Base-by-base conservation (phyloP, 768 basidiomycete genomes). In the Pleurotus cornucopiae region DNA sequence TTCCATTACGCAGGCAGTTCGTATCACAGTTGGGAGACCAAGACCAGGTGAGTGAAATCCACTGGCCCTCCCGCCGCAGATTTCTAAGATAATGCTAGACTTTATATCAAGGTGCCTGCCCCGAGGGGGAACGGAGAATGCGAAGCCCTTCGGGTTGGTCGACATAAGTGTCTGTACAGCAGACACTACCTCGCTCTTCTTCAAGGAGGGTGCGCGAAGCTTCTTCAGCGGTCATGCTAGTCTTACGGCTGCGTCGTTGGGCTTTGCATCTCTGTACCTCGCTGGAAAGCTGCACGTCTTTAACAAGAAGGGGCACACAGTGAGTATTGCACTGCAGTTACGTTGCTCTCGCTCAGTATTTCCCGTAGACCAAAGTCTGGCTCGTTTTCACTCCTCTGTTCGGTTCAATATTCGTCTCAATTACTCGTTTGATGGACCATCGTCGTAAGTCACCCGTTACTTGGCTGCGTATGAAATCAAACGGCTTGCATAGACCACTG, bases 141-240 rank as follows among this genome's bases (percentile, higher is more conserved):
- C 26, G 30, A 58, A 55, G 30, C 45, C 62, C 34, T 66, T 61
- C 46, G 64, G 64, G n/a, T 63, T 66, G 5, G 58, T 60, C n/a
- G 63, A 66, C 44, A 39, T 60, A 20, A 62, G 57, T 7, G 58
- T 64, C 21, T 66, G 64, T 47, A 61, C 64, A 40, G 60, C 61
- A 4, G n/a, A 63, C 21, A 55, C 49, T 18, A 57, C 54, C 20
- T 58, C 60, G 40, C 55, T 58, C 2, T 51, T 66, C 57, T 61
- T 66, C 54, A 61, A 58, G 30, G 64, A 66, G 40, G 64, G 64
- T n/a, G 61, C 64, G 55, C 61, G 64, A 43, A 66, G 64, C 46
- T 66, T 66, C 56, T 66, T 66, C 60, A 66, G 64, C 39, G 64
- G 64, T n/a, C 64, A 66, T 57, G 63, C 64, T 34, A 61, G 60